Evolutionary conservation across 2,329 filamentous ascomycete genomes (phyloP), one percentile per base, ranked within the genome.

Genomic region (Beauveria brongniartii): DNA sequence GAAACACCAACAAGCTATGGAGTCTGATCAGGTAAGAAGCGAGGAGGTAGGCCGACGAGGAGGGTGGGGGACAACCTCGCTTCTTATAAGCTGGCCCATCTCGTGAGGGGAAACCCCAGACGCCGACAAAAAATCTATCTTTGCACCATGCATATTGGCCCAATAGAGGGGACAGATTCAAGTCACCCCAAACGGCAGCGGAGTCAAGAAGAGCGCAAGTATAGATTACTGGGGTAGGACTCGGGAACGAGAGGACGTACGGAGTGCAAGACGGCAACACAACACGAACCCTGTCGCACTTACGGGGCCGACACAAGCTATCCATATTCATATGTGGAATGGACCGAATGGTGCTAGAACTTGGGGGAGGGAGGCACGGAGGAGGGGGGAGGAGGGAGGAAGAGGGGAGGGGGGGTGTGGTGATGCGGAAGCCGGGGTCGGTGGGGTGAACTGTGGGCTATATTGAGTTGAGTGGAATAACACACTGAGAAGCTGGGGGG

Each of bases 391-490:
- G 10, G 30, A 8, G 30, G 8, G 12, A 34, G 30, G 30, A 34
- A 12, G 28, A 9, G 34, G 26, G n/a, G 55, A 22, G 55, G 55
- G 55, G 55, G 55, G 37, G 55, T 50, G 46, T 30, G 55, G 55
- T 58, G 46, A 50, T 50, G 55, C 55, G 55, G 55, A 58, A 58
- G 55, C 55, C 46, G 55, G 46, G 55, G 37, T 43, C 30, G 46
- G 55, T 51, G 46, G 44, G 34, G 44, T 48, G 55, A 16, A 28
- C 30, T 34, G 30, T 34, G 30, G 30, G 30, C 22, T 51, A 43
- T 58, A 16, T 50, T 9, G 34, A 50, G 46, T 26, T 22, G 34
- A 58, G 46, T 53, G 30, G 34, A 20, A 22, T 43, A 24, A 51
- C 43, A 51, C 43, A 41, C 20, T 20, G 43, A 47, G 20, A 14